phyloP scores from a whole-genome alignment of 2,329 filamentous ascomycete genomes.

The Botrytis byssoidea region DNA sequence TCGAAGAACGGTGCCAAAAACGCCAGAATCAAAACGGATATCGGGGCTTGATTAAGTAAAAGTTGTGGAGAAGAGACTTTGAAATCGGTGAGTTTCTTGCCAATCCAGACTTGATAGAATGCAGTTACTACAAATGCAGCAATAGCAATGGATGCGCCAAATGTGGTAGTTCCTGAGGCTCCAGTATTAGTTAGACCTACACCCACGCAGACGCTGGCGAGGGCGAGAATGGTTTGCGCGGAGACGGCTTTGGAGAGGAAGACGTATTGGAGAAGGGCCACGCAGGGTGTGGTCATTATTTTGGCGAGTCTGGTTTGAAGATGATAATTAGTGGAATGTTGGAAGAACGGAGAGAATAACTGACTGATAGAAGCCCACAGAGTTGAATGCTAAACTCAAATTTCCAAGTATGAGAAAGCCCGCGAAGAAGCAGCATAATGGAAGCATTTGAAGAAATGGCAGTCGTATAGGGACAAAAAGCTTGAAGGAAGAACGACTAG shows the following conservation, averaged over 20 bases:
- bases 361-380: conserved; percentile 47
- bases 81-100: conserved; percentile 49
- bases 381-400: conserved; percentile 47
- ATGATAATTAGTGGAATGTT: not conserved
- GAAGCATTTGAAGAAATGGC: conserved; percentile 46
- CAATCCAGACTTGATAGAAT: conserved; percentile 50
- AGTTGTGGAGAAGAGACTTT: conserved; percentile 45
- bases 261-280: conserved; percentile 47
- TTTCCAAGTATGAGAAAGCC: conserved; percentile 48
- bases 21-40: conserved; percentile 45
- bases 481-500: conserved; percentile 44
- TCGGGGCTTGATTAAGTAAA: conserved; percentile 47
- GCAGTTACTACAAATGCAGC: conserved; percentile 46
- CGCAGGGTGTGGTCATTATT: conserved; percentile 49
- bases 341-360: conserved; percentile 14
- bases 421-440: conserved; percentile 47
- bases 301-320: conserved; percentile 42
- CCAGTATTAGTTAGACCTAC: conserved; percentile 46
- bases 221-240: conserved; percentile 42
- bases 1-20: conserved; percentile 46
- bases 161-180: conserved; percentile 41
- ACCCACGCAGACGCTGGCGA: conserved; percentile 45
- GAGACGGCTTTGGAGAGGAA: conserved; percentile 45
- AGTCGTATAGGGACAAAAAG: conserved; percentile 46
- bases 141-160: conserved; percentile 45